phyloP scores from a whole-genome alignment of 257 asterid genomes.

The Ehretia macrophylla region DNA sequence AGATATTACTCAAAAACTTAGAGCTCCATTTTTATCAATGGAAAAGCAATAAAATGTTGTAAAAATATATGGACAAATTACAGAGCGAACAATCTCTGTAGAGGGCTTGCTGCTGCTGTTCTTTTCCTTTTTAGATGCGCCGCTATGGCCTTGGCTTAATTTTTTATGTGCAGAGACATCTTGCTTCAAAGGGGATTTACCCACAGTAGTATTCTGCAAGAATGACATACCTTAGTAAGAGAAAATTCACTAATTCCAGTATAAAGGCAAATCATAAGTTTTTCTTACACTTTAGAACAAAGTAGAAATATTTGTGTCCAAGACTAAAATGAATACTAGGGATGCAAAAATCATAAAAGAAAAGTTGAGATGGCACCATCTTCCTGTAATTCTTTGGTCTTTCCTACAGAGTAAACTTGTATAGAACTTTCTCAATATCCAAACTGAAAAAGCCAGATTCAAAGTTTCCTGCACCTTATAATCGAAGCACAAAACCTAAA shows the following conservation, averaged over 20 bases:
- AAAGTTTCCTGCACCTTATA: no score
- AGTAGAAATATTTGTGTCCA: neutral
- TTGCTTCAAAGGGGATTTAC: neutral
- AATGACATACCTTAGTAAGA: neutral
- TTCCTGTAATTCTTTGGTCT: no score
- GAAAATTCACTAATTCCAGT: neutral
- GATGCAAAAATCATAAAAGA: no score
- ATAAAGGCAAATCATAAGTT: neutral
- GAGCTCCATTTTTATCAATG: neutral
- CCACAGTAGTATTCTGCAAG: neutral
- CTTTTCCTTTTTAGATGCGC: constrained; percentile 8
- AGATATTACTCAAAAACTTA: constrained; percentile 5
- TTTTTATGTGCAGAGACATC: constrained; percentile 1
- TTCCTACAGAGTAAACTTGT: no score
- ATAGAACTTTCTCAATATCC: no score
- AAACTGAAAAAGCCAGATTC: no score
- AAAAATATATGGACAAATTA: constrained; percentile 4
- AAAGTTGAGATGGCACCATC: no score
- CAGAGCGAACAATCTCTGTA: constrained; percentile 11
- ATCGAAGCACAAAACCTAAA: no score
- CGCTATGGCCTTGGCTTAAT: constrained; percentile 10
- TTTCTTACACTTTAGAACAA: neutral
- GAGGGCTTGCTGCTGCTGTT: constrained; percentile 3
- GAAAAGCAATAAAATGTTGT: constrained; percentile 4
- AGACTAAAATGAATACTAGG: neutral